phyloP scores from a whole-genome alignment of 345 rosid species.

The Geranium brycei region DNA sequence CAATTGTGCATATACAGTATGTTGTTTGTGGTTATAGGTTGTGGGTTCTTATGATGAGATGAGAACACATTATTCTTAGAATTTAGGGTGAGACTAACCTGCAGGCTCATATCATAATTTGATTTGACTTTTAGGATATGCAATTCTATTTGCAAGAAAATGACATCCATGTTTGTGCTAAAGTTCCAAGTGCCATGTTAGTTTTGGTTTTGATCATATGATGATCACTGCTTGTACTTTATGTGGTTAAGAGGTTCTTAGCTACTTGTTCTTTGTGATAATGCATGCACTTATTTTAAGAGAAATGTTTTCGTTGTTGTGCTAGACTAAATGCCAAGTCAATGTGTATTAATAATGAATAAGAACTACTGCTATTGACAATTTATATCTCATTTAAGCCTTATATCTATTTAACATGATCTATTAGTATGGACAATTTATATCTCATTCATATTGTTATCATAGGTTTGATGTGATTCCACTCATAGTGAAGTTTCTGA shows the following conservation, averaged over 20 bases:
- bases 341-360: no score
- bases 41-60: not conserved
- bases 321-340: no score
- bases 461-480: constrained; percentile 59
- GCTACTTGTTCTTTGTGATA: not conserved
- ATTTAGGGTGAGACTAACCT: not conserved
- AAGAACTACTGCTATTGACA: no score
- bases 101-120: not conserved
- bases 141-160: not conserved
- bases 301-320: not conserved
- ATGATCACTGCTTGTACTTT: not conserved
- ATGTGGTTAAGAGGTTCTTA: not conserved
- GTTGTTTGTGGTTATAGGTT: no score
- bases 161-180: not conserved
- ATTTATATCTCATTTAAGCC: no score
- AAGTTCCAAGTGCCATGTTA: no score
- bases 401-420: not conserved
- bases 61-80: not conserved
- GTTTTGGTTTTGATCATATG: not conserved
- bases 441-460: not conserved
- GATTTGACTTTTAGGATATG: no score
- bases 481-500: constrained; percentile 72
- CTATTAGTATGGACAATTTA: not conserved
- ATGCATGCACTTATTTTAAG: not conserved
- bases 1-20: no score